Base-by-base conservation (phyloP, 352 stramenopile genomes). In the Globisporangium spiculum region DNA sequence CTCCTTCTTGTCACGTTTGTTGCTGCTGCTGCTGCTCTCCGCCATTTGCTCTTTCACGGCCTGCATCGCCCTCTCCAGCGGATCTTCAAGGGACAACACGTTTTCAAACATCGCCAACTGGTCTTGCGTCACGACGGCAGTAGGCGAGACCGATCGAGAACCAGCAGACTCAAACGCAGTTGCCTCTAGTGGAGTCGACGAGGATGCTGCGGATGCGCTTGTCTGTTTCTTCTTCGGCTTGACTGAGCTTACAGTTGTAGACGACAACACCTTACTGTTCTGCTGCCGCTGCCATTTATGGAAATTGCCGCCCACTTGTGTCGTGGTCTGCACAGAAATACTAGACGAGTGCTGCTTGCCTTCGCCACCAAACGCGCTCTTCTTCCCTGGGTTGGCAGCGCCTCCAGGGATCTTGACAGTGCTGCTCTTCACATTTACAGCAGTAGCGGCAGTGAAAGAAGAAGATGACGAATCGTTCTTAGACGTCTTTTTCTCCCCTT, bases 11-110 rank as follows among this genome's bases (percentile, higher is more conserved):
- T 53, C 69, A 1, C 18, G 61, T 44, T 44, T 44, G 58, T 46
- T 69, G 63, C 65, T 8, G 4, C 24, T 59, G 46, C 8, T 59
- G 16, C 34, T 53, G 16, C 30, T 66, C 9, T 9, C 63, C 30
- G 36, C 30, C n/a, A 77, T 70, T 36, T 78, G 72, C 53, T 78
- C 79, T 48, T 73, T 58, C 34, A 83, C 68, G n/a, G 66, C 76
- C 10, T 70, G 60, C 36, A 86, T 62, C 18, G 73, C 75, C 46
- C 74, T 72, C 38, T 84, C 77, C 16, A 85, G 55, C 34, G 72
- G 68, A 41, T 84, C 67, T 48, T 73, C 68, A 30, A 55, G 9
- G n/a, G 65, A 66, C 24, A 59, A 3, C 6, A 63, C 30, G 27
- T 63, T 30, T 22, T 59, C 60, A 20, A 67, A 44, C 55, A 52